phyloP scores from a whole-genome alignment of 2,329 filamentous ascomycete species.

The Phaeosphaeria sp. region DNA sequence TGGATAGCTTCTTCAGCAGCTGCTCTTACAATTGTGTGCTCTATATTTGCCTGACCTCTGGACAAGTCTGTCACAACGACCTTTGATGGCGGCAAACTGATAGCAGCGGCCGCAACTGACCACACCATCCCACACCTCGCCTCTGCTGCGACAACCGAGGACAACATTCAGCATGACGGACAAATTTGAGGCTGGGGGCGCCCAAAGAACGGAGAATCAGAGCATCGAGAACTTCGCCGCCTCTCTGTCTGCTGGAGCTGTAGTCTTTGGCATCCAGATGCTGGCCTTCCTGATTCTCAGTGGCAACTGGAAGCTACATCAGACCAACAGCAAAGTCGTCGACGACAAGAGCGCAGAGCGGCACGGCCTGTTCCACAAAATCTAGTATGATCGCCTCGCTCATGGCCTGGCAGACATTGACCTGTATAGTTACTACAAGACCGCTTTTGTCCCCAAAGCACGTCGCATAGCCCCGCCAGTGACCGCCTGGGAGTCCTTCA shows the following conservation, averaged over 20 bases:
- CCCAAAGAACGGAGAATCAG: constrained; percentile 30
- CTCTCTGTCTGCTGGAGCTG: constrained; percentile 43
- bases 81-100: constrained; percentile 3
- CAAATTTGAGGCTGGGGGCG: constrained; percentile 13
- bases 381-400: constrained; percentile 36
- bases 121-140: background rate
- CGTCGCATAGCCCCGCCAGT: constrained; percentile 43
- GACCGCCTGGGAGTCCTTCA: constrained; percentile 46
- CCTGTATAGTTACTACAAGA: constrained; percentile 46
- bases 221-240: constrained; percentile 48
- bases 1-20: background rate
- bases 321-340: constrained; percentile 17
- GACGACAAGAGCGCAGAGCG: constrained; percentile 29
- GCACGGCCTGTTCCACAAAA: constrained; percentile 46
- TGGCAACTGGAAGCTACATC: constrained; percentile 45
- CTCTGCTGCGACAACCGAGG: background rate
- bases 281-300: constrained; percentile 43
- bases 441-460: constrained; percentile 45
- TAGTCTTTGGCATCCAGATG: constrained; percentile 46
- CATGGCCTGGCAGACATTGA: constrained; percentile 18
- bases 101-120: background rate
- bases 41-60: background rate
- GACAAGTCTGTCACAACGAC: too few relatives aligned
- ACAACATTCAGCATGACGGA: constrained; percentile 8
- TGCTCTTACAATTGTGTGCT: too few relatives aligned